Evolutionary conservation across 345 rosid genomes (phyloP).

Genomic region (Syzygium aqueum): DNA sequence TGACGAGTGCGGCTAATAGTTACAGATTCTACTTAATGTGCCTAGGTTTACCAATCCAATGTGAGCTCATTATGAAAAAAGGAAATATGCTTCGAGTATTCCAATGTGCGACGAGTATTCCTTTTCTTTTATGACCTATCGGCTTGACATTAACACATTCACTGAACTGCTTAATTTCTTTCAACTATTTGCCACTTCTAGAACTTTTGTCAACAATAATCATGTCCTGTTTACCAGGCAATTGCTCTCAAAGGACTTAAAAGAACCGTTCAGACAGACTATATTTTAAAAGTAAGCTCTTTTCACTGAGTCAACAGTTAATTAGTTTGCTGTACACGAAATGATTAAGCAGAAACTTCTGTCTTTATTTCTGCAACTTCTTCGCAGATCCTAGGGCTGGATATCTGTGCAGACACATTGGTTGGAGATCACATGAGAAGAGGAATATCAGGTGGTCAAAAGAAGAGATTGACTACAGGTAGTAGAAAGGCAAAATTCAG

Average conservation of each 20-base stretch:
- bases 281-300: conserved; percentile 27
- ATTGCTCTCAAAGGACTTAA: conserved; percentile 25
- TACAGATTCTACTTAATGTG: neutral
- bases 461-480: conserved; percentile 45
- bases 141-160: no score
- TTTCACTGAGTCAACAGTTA: neutral
- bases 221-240: conserved; percentile 20
- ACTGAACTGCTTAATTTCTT: no score
- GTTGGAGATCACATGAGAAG: conserved; percentile 37
- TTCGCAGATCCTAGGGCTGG: conserved; percentile 34
- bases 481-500: neutral
- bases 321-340: neutral
- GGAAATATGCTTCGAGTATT: neutral
- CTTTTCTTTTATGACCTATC: no score
- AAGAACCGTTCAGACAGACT: conserved; percentile 39
- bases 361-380: neutral
- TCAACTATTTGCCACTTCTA: neutral
- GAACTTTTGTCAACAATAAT: neutral
- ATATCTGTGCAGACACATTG: conserved; percentile 35
- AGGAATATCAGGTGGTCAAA: conserved; percentile 49
- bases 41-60: neutral
- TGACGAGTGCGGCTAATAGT: neutral
- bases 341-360: neutral
- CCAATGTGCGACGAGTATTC: no score
- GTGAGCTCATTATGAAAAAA: neutral